Evolutionary conservation across 106 monocot genomes (phyloP).

Genomic region (Amphibolis antarctica): DNA sequence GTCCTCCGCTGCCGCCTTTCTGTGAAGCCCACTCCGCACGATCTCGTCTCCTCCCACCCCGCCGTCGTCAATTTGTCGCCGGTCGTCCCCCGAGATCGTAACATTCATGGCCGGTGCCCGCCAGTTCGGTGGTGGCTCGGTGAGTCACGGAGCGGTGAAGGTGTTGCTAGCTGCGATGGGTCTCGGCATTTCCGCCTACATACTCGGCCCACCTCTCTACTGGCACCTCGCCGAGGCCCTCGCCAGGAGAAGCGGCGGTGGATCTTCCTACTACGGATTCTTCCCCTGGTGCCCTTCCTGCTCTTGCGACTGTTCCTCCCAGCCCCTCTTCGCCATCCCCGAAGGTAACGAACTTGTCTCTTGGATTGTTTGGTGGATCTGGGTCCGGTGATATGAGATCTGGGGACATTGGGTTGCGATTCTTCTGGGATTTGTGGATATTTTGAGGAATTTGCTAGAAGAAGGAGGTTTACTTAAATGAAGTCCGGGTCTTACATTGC

Average conservation of each 20-base stretch:
- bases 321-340: constrained; percentile 50
- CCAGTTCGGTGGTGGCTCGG: constrained; percentile 5
- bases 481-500: neutral
- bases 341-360: constrained; percentile 34
- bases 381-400: neutral
- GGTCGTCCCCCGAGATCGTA: too few relatives aligned
- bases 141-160: constrained; percentile 32
- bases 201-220: constrained; percentile 63
- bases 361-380: neutral
- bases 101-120: constrained; percentile 16
- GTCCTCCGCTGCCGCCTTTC: too few relatives aligned
- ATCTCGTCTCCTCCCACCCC: too few relatives aligned
- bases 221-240: constrained; percentile 63
- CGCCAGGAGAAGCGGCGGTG: neutral
- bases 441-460: neutral
- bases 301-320: constrained; percentile 55
- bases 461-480: neutral
- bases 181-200: constrained; percentile 41
- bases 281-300: constrained; percentile 33
- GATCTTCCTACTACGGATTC: neutral
- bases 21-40: too few relatives aligned
- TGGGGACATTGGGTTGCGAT: neutral
- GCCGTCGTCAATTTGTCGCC: too few relatives aligned
- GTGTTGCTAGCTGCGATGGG: constrained; percentile 29
- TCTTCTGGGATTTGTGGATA: neutral